Evolutionary conservation across 2,329 filamentous ascomycete species (phyloP), one percentile per base, ranked within the genome.

Genomic region (Geosmithia putterillii): DNA sequence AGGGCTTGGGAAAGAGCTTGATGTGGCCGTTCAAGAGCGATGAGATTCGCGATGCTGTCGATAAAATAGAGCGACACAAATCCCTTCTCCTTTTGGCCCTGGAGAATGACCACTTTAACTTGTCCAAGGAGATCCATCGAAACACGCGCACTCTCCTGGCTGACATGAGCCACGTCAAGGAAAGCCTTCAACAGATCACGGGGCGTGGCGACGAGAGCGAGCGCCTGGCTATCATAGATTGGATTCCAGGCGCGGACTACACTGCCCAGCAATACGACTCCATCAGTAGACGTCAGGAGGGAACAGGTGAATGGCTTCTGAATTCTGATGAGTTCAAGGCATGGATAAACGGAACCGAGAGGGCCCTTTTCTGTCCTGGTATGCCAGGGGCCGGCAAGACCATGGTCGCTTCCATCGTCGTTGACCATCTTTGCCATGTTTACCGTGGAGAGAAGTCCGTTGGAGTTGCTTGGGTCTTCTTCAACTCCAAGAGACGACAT

Each of bases 351-450:
- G 38, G 37, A 0, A 25, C 46, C 0, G 48, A 49, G 1, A 46
- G 57, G 20, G 66, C 54, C 0, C 46, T 74, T 0, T 71, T 69
- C 47, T 74, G 67, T 46, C 60, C 59, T 2, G 67, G 69, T 0
- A 66, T 68, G 14, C 67, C 67, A 0, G 69, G 70, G 3, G 63
- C 67, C 0, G 68, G 70, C 1, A 74, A 73, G 50, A 73, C 68
- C 0, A 66, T 70, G 3, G 43, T 68, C 1, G 52, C 64, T 0
- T 60, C 67, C 0, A 59, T 63, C 8, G 58, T 67, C 0, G 48
- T 73, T 0, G 56, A 73, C 2, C 10, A 69, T 18, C 53, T 74
- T 14, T 70, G 38, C 18, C 45, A 14, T 59, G 56, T 6, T 3
- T 59, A 55, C 35, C 10, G 45, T 0, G 45, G 53, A 1, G 47